These are phyloP conservation scores for Mycena epipterygia DNA, from an alignment of 768 basidiomycete species.

Conservation along the genomic window DNA sequence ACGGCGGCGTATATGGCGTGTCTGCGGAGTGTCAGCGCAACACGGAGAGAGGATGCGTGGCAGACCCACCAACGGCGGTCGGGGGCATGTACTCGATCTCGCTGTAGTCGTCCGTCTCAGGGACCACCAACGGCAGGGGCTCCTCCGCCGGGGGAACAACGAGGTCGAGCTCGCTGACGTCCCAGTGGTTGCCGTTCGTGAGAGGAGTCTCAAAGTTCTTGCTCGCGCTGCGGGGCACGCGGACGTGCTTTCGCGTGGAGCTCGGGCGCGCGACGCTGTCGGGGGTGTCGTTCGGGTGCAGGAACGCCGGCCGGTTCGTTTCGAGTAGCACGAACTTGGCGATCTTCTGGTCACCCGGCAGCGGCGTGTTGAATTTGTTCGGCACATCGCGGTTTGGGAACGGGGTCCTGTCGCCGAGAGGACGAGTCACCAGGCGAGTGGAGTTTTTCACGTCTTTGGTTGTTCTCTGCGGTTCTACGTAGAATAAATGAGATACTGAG, in stretches of 20 bases:
- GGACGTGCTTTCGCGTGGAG: slow-evolving; percentile 74
- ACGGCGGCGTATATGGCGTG: slow-evolving; percentile 59
- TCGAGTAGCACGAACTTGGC: slow-evolving; percentile 45
- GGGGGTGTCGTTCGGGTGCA: slow-evolving; percentile 45
- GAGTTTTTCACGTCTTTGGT: slow-evolving; percentile 38
- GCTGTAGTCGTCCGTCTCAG: slow-evolving; percentile 53
- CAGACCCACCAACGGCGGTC: slow-evolving; percentile 43
- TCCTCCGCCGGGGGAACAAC: slow-evolving; percentile 41
- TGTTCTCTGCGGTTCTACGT: slow-evolving; percentile 30
- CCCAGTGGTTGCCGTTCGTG: slow-evolving; percentile 80
- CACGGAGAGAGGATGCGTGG: too few species aligned
- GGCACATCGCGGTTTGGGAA: slow-evolving; percentile 71
- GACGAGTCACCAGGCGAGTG: slow-evolving; percentile 52
- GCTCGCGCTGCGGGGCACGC: slow-evolving; percentile 64
- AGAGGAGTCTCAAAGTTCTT: slow-evolving; percentile 76
- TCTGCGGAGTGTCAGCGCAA: background rate
- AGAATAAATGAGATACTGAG: background rate
- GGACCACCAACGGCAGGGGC: slow-evolving; percentile 43
- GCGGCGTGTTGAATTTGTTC: slow-evolving; percentile 50
- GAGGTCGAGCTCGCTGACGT: slow-evolving; percentile 70
- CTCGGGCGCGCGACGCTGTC: slow-evolving; percentile 72
- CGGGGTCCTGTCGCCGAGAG: slow-evolving; percentile 83
- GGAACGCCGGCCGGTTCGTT: slow-evolving; percentile 31
- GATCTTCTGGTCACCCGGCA: slow-evolving; percentile 48
- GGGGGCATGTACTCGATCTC: slow-evolving; percentile 69